Base-by-base conservation (phyloP, 139 green algal genomes). In the Zygnema cylindricum region DNA sequence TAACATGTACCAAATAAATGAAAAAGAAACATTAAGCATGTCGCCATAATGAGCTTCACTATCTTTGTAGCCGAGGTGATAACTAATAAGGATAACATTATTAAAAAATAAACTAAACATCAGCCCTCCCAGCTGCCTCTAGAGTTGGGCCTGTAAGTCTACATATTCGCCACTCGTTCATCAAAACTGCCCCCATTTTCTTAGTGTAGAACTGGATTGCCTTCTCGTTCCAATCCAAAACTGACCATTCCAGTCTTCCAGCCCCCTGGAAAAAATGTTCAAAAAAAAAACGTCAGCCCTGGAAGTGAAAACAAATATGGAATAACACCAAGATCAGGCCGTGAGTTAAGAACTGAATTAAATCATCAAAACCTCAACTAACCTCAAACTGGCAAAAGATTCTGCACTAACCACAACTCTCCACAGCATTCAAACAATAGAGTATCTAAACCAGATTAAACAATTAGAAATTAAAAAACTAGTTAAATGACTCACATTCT, bases 221-320 rank as follows among this genome's bases (percentile, higher is more conserved):
- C 21, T 89, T 41, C 75, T 11, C 84, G 11, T 89, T 88, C 84
- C 76, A 89, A 23, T 88, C 77, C 75, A 89, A 76, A 38, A 88
- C 84, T 39, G 32, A 32, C 76, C 84, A 89, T 2, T 89, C 76
- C 77, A 89, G 2, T 63, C 76, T 40, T 36, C 75, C 69, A 32
- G 16, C 30, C 2, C 30, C 84, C 38, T 89, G 76, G 41, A 16
- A 63, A 16, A 63, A 7, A 7, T 25, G 21, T 40, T 79, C 16
- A 63, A n/a, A n/a, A n/a, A n/a, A 86, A 22, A 81, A 16, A 38
- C 73, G 21, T 21, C 22, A 16, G 21, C 73, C 30, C 22, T 77
- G 38, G 77, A 43, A 85, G 36, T 42, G 21, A 11, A 43, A 78
- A 22, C 22, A 22, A 23, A 11, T 21, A 81, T 73, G 57, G 30